These are phyloP conservation scores for Punica granatum DNA, from an alignment of 345 rosid genomes.

Conservation along the genomic window DNA sequence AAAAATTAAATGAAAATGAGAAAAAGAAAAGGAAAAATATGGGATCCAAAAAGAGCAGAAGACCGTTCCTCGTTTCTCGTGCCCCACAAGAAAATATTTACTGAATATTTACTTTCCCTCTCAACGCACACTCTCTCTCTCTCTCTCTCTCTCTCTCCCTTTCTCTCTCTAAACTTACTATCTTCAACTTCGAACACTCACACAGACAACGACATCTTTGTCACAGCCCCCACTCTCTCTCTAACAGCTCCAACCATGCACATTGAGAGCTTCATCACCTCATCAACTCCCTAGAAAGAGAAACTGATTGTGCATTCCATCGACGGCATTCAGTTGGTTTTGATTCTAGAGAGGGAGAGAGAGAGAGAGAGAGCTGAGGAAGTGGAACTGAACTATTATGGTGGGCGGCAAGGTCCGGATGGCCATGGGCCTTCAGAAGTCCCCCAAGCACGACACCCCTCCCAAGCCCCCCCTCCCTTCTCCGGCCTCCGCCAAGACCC, in stretches of 20 bases:
- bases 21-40: neutral
- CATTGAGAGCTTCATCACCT: neutral
- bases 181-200: neutral
- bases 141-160: neutral
- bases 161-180: neutral
- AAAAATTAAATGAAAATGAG: neutral
- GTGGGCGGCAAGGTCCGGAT: constrained; percentile 80
- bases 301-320: too few species aligned
- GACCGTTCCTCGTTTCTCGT: constrained; percentile 66
- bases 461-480: constrained; percentile 36
- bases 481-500: constrained; percentile 17
- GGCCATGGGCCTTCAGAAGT: constrained; percentile 83
- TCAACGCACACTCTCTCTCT: too few species aligned
- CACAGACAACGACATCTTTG: neutral
- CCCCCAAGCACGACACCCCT: constrained; percentile 32
- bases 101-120: constrained; percentile 3
- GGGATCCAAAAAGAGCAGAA: constrained; percentile 17
- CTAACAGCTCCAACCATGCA: neutral
- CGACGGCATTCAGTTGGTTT: too few species aligned
- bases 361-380: neutral
- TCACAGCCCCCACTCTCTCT: neutral
- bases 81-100: too few species aligned
- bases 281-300: neutral
- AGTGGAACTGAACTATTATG: constrained; percentile 25
- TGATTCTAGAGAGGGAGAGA: constrained; percentile 10